Conservation (phyloP, 805 yeast species). For the Metschnikowia drakensbergensis region DNA sequence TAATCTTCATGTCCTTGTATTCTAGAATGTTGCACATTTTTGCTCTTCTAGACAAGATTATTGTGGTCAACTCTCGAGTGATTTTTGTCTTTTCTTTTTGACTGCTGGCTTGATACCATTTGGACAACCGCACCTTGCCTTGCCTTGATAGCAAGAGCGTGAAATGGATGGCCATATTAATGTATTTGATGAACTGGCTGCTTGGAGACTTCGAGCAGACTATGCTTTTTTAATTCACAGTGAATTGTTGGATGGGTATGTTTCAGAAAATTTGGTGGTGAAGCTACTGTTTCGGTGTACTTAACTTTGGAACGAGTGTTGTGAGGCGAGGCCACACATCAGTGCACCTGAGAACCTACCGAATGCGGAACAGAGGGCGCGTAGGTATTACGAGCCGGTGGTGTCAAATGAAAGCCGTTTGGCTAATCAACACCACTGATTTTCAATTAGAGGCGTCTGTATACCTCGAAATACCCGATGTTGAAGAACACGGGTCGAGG, state of each 20-base stretch:
- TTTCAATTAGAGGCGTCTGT: too few relatives aligned
- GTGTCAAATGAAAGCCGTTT: too few relatives aligned
- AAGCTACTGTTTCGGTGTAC: background rate
- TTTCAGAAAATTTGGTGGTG: background rate
- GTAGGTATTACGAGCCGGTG: too few relatives aligned
- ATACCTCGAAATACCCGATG: too few relatives aligned
- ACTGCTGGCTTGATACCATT: conserved; percentile 87
- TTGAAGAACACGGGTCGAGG: too few relatives aligned
- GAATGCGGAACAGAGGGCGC: too few relatives aligned
- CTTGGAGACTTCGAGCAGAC: background rate
- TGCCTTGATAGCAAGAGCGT: conserved; percentile 83
- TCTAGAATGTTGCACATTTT: conserved; percentile 95
- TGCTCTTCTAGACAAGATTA: conserved; percentile 78
- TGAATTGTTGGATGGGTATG: background rate
- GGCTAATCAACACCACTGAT: too few relatives aligned
- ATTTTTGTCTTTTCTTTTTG: conserved; percentile 83
- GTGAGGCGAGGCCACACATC: too few relatives aligned
- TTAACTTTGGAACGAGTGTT: background rate
- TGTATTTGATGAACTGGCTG: background rate
- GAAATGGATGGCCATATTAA: conserved; percentile 69
- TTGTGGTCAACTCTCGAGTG: conserved; percentile 79
- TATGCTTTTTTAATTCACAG: too few relatives aligned
- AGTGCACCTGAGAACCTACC: background rate
- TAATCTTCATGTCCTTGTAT: conserved; percentile 77
- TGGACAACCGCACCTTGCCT: conserved; percentile 88